Percentiles rank a stretch among this genome's conserved stretches.
Conservation (phyloP, 306 rosid species). For the Prunus armeniaca region DNA sequence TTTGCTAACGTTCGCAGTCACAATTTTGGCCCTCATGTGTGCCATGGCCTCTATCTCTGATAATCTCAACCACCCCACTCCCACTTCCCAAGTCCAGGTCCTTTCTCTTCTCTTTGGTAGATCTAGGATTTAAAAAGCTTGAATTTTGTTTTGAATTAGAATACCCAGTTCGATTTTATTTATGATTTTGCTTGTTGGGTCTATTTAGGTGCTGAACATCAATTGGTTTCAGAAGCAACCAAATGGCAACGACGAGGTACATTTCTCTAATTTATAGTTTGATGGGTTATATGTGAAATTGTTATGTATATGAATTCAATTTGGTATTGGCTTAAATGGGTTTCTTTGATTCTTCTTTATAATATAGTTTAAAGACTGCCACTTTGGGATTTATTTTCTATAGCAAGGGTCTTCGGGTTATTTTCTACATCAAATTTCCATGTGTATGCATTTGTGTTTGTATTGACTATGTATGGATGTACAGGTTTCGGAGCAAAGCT, state of each 20-base stretch:
- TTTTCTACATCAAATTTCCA: not conserved
- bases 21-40: constrained; percentile 79
- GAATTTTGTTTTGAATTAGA: not conserved
- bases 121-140: constrained; percentile 28
- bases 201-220: constrained; percentile 60
- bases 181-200: not conserved
- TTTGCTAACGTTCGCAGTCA: constrained; percentile 69
- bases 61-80: constrained; percentile 63
- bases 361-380: not conserved
- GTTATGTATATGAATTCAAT: not conserved
- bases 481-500: not conserved
- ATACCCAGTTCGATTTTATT: constrained; percentile 14
- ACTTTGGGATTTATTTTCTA: not conserved
- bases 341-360: not conserved
- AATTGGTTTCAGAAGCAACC: constrained; percentile 95
- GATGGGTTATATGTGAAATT: not conserved
- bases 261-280: not conserved
- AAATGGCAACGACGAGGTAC: constrained; percentile 86
- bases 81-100: constrained; percentile 72
- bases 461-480: not conserved
- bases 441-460: not conserved
- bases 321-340: not conserved
- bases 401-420: not conserved
- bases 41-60: constrained; percentile 78
- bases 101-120: not conserved